phyloP scores from a whole-genome alignment of 108 stramenopile genomes.

The Cyclotella kingstonii region DNA sequence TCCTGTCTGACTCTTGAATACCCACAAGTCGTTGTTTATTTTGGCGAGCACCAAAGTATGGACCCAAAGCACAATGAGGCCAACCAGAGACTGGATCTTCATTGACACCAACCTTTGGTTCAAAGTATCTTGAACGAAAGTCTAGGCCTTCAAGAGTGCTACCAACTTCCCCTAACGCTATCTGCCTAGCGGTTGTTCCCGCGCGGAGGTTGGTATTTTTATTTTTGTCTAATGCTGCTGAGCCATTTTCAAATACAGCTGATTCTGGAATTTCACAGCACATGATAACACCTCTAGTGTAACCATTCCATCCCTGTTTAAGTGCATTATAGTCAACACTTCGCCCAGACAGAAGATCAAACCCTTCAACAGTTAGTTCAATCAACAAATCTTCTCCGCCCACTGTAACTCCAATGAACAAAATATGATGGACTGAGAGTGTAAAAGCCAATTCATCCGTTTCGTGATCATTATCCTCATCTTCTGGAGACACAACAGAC shows the following conservation, averaged over 20 bases:
- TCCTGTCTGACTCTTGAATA: conserved; percentile 83
- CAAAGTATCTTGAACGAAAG: conserved; percentile 93
- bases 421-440: conserved; percentile 36
- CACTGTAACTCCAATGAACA: conserved; percentile 62
- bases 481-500: conserved; percentile 9
- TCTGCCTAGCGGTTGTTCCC: conserved; percentile 1
- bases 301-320: conserved; percentile 53
- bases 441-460: conserved; percentile 31
- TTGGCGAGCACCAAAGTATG: conserved; percentile 84
- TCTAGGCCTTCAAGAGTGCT: conserved; percentile 36
- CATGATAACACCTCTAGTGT: conserved; percentile 74
- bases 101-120: conserved; percentile 89
- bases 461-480: conserved; percentile 8
- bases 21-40: conserved; percentile 74
- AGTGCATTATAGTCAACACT: conserved; percentile 59
- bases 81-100: conserved; percentile 98
- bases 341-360: conserved; percentile 46
- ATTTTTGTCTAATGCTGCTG: conserved; percentile 1
- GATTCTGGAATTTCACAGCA: conserved; percentile 50
- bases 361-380: conserved; percentile 64
- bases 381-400: conserved; percentile 76
- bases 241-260: not conserved
- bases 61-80: conserved; percentile 91
- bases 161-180: conserved; percentile 10
- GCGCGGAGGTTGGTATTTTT: not conserved